Evolutionary conservation across 73 alveolate species (phyloP).

Genomic region (Paramecium bursaria): DNA sequence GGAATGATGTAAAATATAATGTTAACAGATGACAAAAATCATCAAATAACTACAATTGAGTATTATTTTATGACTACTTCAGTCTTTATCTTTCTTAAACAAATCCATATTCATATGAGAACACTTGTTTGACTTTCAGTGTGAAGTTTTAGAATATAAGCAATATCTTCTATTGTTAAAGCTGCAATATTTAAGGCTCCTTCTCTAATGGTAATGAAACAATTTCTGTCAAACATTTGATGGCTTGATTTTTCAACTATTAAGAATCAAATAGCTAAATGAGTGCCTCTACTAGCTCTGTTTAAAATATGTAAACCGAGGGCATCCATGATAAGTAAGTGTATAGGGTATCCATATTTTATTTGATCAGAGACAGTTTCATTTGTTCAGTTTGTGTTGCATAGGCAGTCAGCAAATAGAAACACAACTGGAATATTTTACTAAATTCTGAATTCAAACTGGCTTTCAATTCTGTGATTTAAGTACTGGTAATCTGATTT

Average conservation of each 20-base stretch:
- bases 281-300: constrained; percentile 71
- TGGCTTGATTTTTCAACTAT: constrained; percentile 49
- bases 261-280: constrained; percentile 17
- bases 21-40: constrained; percentile 44
- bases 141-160: constrained; percentile 76
- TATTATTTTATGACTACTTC: constrained; percentile 55
- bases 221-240: constrained; percentile 69
- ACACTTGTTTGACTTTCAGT: constrained; percentile 78
- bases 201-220: constrained; percentile 45
- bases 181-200: constrained; percentile 69
- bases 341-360: constrained; percentile 80
- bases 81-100: constrained; percentile 47
- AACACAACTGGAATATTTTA: constrained; percentile 87
- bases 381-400: constrained; percentile 67
- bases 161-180: constrained; percentile 76
- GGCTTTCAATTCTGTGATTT: constrained; percentile 84
- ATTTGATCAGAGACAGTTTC: constrained; percentile 72
- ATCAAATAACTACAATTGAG: constrained; percentile 44
- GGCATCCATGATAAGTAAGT: constrained; percentile 86
- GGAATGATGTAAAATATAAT: constrained; percentile 50
- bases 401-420: constrained; percentile 80
- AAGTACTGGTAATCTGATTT: constrained; percentile 78
- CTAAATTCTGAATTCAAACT: constrained; percentile 89
- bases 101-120: constrained; percentile 71
- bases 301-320: constrained; percentile 80